Conservation (phyloP, 768 basidiomycete genomes). For the Psilocybe tampanensis region DNA sequence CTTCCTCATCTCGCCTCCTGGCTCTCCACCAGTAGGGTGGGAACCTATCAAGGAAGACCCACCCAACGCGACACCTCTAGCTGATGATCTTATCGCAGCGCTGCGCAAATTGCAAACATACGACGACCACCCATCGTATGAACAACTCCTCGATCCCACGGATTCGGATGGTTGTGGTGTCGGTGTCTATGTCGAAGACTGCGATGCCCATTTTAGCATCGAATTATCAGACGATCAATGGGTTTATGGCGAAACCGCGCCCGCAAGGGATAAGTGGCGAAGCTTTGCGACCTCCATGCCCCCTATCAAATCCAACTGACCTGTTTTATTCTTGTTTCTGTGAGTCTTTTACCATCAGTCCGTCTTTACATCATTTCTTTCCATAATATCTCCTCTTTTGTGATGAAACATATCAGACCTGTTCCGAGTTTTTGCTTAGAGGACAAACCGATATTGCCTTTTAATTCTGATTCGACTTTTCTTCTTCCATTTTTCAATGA, state of each 20-base stretch:
- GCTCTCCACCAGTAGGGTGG: constrained; percentile 97
- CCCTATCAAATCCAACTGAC: constrained; percentile 39
- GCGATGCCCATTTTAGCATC: constrained; percentile 42
- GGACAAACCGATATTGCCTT: constrained; percentile 71
- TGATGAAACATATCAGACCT: constrained; percentile 81
- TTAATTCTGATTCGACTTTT: constrained; percentile 38
- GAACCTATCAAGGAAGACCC: constrained; percentile 89
- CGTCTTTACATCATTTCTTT: not conserved
- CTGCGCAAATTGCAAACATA: constrained; percentile 68
- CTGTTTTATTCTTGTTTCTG: constrained; percentile 14
- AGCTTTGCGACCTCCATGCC: constrained; percentile 60
- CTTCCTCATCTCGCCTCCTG: constrained; percentile 97
- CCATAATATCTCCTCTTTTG: constrained; percentile 19
- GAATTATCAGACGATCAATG: constrained; percentile 58
- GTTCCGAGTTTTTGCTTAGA: constrained; percentile 65
- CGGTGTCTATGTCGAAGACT: constrained; percentile 79
- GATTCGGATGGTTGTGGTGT: constrained; percentile 63
- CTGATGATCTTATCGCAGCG: constrained; percentile 85
- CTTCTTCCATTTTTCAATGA: constrained; percentile 7
- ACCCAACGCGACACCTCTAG: constrained; percentile 81
- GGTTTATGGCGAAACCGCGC: constrained; percentile 62
- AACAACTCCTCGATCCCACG: constrained; percentile 67
- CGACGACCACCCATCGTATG: constrained; percentile 41
- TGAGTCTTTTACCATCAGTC: constrained; percentile 6
- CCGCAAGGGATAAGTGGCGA: constrained; percentile 53